These are phyloP conservation scores for Aristolochia contorta DNA, from an alignment of 164 flowering plant species.

Conservation along the genomic window DNA sequence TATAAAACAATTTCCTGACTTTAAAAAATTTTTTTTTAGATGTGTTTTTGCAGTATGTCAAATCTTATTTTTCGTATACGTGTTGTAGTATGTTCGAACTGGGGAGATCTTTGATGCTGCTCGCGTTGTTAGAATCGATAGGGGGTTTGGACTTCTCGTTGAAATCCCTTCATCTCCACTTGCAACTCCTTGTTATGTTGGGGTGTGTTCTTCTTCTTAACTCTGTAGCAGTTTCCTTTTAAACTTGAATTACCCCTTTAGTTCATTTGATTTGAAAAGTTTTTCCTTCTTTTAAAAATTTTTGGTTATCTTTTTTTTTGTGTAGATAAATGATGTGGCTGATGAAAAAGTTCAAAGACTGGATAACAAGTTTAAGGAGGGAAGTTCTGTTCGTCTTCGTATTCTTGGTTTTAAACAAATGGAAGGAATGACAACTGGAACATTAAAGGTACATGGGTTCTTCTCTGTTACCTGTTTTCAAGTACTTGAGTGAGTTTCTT, in stretches of 20 bases:
- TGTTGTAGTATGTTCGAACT: slow-evolving; percentile 48
- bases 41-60: background rate
- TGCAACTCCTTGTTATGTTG: slow-evolving; percentile 69
- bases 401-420: slow-evolving; percentile 68
- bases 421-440: slow-evolving; percentile 82
- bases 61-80: too few species aligned
- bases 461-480: background rate
- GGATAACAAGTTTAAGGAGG: slow-evolving; percentile 71
- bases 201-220: slow-evolving; percentile 36
- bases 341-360: slow-evolving; percentile 53
- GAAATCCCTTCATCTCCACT: slow-evolving; percentile 65
- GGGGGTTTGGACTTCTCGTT: slow-evolving; percentile 73
- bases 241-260: background rate
- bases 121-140: slow-evolving; percentile 82
- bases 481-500: background rate
- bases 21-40: too few species aligned
- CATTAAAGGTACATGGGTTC: slow-evolving; percentile 50
- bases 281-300: too few species aligned
- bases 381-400: slow-evolving; percentile 61
- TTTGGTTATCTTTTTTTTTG: slow-evolving; percentile 4
- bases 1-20: too few species aligned
- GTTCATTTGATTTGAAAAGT: too few species aligned
- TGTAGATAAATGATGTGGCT: slow-evolving; percentile 63
- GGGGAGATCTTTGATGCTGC: slow-evolving; percentile 80
- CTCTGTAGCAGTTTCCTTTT: slow-evolving; percentile 1